Evolutionary conservation across 768 basidiomycete genomes (phyloP).

Genomic region (Trametes cinnabarina): DNA sequence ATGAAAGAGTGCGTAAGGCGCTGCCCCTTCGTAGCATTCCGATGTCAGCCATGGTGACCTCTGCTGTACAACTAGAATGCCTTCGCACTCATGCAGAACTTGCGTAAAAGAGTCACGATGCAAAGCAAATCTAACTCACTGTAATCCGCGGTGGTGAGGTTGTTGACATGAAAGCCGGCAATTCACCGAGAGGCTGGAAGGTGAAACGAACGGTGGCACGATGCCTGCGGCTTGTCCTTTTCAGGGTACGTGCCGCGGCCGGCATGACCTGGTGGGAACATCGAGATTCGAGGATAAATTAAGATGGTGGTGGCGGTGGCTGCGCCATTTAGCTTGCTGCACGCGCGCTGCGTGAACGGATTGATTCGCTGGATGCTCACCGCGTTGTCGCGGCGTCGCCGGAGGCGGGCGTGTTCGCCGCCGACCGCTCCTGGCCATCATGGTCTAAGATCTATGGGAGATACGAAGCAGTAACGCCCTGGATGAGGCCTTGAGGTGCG

Average conservation of each 20-base stretch:
- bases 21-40: too few relatives aligned
- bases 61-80: too few relatives aligned
- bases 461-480: too few relatives aligned
- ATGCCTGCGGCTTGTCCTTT: constrained; percentile 10
- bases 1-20: too few relatives aligned
- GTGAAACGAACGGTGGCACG: background rate
- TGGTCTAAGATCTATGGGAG: background rate
- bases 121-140: too few relatives aligned
- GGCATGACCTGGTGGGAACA: background rate
- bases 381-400: background rate
- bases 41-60: too few relatives aligned
- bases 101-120: too few relatives aligned
- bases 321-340: background rate
- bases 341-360: constrained; percentile 8
- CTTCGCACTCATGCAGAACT: too few relatives aligned
- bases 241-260: constrained; percentile 5
- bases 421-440: background rate
- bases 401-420: background rate
- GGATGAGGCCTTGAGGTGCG: too few relatives aligned
- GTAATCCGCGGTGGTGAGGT: too few relatives aligned
- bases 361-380: background rate
- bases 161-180: too few relatives aligned
- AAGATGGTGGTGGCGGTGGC: constrained; percentile 12
- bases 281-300: constrained; percentile 13
- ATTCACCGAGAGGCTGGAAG: constrained; percentile 4